Percentiles rank a stretch among this genome's conserved stretches.
Evolutionary conservation across 176 grass and related monocot species (phyloP).

Genomic region (Eleusine coracana): DNA sequence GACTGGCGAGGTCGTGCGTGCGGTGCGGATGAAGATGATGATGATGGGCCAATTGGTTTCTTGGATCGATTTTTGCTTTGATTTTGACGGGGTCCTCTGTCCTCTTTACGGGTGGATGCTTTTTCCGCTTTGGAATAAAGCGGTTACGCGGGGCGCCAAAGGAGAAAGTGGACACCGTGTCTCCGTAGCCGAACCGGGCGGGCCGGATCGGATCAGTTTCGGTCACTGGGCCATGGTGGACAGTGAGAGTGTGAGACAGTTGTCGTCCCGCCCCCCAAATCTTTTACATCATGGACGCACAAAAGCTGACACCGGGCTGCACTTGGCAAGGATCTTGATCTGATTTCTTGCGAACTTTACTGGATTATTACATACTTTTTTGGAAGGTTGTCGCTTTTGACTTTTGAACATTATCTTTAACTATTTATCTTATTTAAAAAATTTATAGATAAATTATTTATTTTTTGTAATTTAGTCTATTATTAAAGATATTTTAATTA

Average conservation of each 20-base stretch:
- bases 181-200: not conserved
- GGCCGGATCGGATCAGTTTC: conserved; percentile 4
- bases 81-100: not conserved
- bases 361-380: too few relatives aligned
- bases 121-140: conserved; percentile 61
- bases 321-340: not conserved
- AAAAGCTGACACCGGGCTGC: not conserved
- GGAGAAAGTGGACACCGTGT: not conserved
- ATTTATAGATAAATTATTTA: too few relatives aligned
- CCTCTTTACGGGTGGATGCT: conserved; percentile 20
- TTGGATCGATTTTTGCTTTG: not conserved
- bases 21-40: not conserved
- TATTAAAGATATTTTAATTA: too few relatives aligned
- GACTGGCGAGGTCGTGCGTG: too few relatives aligned
- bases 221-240: not conserved
- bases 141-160: not conserved
- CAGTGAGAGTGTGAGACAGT: too few relatives aligned
- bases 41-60: conserved; percentile 13
- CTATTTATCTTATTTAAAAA: too few relatives aligned
- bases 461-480: too few relatives aligned
- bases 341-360: not conserved
- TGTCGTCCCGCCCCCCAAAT: too few relatives aligned
- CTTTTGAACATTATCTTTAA: too few relatives aligned
- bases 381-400: too few relatives aligned
- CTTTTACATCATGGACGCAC: too few relatives aligned